A percentile compares a stretch with the other conserved stretches of the same genome.
Evolutionary conservation across 2,329 filamentous ascomycete genomes (phyloP).

Genomic region (Xylariaceae sp.): DNA sequence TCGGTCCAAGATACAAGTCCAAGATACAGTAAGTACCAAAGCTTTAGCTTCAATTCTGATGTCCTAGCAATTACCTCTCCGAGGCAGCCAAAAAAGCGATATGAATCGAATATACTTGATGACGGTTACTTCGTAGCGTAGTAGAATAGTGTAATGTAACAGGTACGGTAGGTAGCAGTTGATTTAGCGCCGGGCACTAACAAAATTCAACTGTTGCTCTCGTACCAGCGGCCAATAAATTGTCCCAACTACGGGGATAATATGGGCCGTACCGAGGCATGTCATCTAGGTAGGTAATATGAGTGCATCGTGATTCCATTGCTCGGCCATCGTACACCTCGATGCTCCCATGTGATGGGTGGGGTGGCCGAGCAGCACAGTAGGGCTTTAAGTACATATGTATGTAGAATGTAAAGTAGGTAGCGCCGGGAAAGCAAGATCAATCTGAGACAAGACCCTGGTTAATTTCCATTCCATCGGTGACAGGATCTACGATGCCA

Average conservation of each 20-base stretch:
- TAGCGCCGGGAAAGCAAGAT: constrained; percentile 11
- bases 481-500: constrained; percentile 29
- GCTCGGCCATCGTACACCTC: too few relatives aligned
- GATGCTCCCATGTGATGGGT: too few relatives aligned
- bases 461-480: constrained; percentile 6
- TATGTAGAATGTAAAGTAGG: constrained; percentile 3
- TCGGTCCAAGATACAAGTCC: too few relatives aligned
- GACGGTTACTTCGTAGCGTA: too few relatives aligned
- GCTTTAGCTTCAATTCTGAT: too few relatives aligned
- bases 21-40: too few relatives aligned
- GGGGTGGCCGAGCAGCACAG: too few relatives aligned
- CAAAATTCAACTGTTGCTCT: background rate
- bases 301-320: background rate
- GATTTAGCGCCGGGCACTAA: constrained; percentile 1
- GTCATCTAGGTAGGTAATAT: background rate
- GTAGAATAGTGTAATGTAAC: too few relatives aligned
- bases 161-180: background rate
- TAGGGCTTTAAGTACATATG: background rate
- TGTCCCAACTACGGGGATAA: background rate
- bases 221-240: constrained; percentile 20
- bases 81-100: too few relatives aligned
- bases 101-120: too few relatives aligned
- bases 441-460: constrained; percentile 13
- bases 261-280: background rate
- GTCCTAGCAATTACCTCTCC: too few relatives aligned